Base-by-base conservation (phyloP, 129 eudicot genomes). In the sunflower (Helianthus annuus) region DNA sequence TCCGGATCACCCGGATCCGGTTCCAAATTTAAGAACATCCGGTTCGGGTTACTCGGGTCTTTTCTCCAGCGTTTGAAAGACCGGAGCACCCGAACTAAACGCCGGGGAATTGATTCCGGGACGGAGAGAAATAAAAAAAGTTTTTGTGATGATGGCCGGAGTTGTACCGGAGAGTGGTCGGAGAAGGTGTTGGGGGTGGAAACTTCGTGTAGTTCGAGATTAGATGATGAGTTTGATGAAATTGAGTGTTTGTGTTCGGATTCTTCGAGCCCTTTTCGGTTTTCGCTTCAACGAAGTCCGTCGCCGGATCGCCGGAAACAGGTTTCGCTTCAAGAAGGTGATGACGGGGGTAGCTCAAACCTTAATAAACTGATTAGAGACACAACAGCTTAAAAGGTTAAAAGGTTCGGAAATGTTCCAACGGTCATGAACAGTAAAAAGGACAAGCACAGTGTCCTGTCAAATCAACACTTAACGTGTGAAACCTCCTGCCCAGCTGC, bases 21-120 rank as follows among this genome's bases (percentile, higher is more conserved):
- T 2, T 42, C 46, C 46, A 42, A 42, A 42, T 42, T 7, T 4
- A 71, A 19, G 36, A 53, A 48, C 14, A 8, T 45, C 9, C 82
- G 90, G 63, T 85, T 86, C 16, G 89, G 93, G 42, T 48, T 94
- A 22, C 70, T 94, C 6, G 96, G 96, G 17, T 88, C 97, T 14
- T 42, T 94, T 66, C 17, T 94, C 27, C 91, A 71, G 77, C 79
- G 74, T 54, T 79, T 90, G 13, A 88, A 71, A 14, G 85, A 78
- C 48, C 76, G 83, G 56, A 82, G 79, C 59, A 84, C 72, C 72
- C 76, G 75, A 62, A 64, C 69, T 40, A 83, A 68, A 55, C 85
- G 71, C 55, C 72, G 72, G 16, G 90, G 72, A 32, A 78, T 78
- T 60, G 66, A 34, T 6, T 36, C 63, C n/a, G 66, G 6, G 29